A percentile compares a stretch with the other conserved stretches of the same genome.
Evolutionary conservation across 2,329 filamentous ascomycete species (phyloP).

Genomic region (Pseudocercospora cruenta): DNA sequence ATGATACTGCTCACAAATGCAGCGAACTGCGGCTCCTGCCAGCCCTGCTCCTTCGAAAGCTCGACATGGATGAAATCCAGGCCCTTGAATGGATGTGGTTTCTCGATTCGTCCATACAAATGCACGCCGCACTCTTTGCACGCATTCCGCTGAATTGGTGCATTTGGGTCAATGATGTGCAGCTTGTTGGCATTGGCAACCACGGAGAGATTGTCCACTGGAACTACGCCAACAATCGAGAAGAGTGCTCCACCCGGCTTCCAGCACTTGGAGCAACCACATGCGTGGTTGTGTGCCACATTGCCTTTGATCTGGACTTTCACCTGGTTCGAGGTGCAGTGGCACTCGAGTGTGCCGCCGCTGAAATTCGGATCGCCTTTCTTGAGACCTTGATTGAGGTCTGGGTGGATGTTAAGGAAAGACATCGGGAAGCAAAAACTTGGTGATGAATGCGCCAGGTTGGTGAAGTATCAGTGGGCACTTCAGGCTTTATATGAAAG

Average conservation of each 20-base stretch:
- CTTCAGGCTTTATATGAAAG: background rate
- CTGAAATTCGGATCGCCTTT: slow-evolving; percentile 59
- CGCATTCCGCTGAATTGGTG: slow-evolving; percentile 63
- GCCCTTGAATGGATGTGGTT: slow-evolving; percentile 68
- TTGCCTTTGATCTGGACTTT: slow-evolving; percentile 62
- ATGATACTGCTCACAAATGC: slow-evolving; percentile 70
- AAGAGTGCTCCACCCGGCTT: slow-evolving; percentile 68
- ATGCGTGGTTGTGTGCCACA: slow-evolving; percentile 70
- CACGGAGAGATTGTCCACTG: slow-evolving; percentile 58
- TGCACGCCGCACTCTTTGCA: slow-evolving; percentile 66
- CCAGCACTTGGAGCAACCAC: slow-evolving; percentile 74
- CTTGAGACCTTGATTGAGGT: slow-evolving; percentile 64
- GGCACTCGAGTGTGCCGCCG: slow-evolving; percentile 66
- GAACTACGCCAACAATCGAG: slow-evolving; percentile 65
- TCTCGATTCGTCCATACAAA: slow-evolving; percentile 67
- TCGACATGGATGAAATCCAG: slow-evolving; percentile 72
- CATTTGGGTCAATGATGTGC: slow-evolving; percentile 57
- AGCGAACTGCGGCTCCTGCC: slow-evolving; percentile 73
- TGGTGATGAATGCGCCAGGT: slow-evolving; percentile 1
- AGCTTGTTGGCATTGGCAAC: slow-evolving; percentile 64
- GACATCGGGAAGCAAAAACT: slow-evolving; percentile 15
- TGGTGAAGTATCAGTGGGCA: background rate
- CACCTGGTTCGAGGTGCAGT: slow-evolving; percentile 60
- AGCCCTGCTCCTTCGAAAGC: slow-evolving; percentile 63
- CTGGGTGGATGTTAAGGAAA: slow-evolving; percentile 56